Evolutionary conservation across 2,329 filamentous ascomycete species (phyloP).

Genomic region (Aureobasidium sp.): DNA sequence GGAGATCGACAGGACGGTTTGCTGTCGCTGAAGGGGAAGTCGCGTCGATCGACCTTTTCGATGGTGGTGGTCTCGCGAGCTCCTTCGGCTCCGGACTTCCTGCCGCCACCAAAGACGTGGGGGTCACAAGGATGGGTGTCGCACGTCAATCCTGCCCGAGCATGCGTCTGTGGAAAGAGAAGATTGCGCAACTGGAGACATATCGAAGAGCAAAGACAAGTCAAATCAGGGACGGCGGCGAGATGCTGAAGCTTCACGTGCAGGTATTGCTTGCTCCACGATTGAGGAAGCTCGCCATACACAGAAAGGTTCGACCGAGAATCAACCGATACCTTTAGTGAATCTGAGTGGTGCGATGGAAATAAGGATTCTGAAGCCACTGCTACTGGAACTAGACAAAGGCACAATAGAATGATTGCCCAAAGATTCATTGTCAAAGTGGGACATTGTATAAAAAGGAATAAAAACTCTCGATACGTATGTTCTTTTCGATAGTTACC

Average conservation of each 20-base stretch:
- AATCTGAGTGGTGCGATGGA: no score
- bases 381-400: no score
- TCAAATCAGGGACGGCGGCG: no score
- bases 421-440: no score
- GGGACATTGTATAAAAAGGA: not conserved
- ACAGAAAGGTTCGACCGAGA: not conserved
- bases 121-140: not conserved
- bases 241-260: not conserved
- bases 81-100: not conserved
- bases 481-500: not conserved
- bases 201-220: no score
- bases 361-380: no score
- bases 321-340: not conserved
- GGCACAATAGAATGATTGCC: no score
- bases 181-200: no score
- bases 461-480: no score
- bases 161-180: no score
- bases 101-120: not conserved
- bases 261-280: not conserved
- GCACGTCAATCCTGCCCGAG: no score
- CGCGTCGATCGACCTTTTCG: not conserved
- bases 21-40: not conserved
- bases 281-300: not conserved
- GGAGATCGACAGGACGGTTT: slow-evolving; percentile 6
- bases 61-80: not conserved